phyloP scores from a whole-genome alignment of 768 basidiomycete genomes.

The Butyriboletus loyo region DNA sequence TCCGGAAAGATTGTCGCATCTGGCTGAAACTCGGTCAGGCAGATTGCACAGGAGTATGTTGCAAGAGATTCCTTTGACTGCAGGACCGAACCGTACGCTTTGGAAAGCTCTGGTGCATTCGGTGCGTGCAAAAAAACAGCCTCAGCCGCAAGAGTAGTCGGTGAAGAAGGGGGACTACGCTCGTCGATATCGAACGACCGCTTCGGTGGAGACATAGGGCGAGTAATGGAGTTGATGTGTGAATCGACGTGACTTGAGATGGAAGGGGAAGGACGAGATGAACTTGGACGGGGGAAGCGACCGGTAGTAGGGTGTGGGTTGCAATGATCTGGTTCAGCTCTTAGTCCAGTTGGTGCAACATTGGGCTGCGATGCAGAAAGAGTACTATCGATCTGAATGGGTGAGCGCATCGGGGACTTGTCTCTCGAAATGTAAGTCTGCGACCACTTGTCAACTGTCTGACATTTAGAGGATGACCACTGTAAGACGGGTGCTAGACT shows the following conservation, averaged over 20 bases:
- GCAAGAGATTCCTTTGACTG: slow-evolving; percentile 74
- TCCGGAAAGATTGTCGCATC: slow-evolving; percentile 88
- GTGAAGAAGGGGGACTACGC: slow-evolving; percentile 24
- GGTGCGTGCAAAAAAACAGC: slow-evolving; percentile 61
- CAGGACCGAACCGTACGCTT: slow-evolving; percentile 81
- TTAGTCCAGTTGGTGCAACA: slow-evolving; percentile 5
- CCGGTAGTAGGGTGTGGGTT: slow-evolving; percentile 18
- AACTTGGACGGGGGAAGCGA: slow-evolving; percentile 51
- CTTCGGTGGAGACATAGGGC: slow-evolving; percentile 60
- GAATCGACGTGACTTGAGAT: slow-evolving; percentile 51
- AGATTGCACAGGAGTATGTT: slow-evolving; percentile 66
- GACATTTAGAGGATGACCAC: slow-evolving; percentile 48
- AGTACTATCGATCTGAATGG: slow-evolving; percentile 20
- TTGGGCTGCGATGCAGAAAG: slow-evolving; percentile 11
- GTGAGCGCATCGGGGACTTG: slow-evolving; percentile 41
- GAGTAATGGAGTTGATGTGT: slow-evolving; percentile 55
- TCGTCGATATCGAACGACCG: slow-evolving; percentile 25
- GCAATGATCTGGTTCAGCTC: slow-evolving; percentile 2
- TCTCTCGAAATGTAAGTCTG: slow-evolving; percentile 69
- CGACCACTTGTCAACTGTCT: slow-evolving; percentile 68
- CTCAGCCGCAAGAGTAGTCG: slow-evolving; percentile 50
- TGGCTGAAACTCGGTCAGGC: slow-evolving; percentile 63
- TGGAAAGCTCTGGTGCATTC: slow-evolving; percentile 62
- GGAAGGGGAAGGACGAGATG: slow-evolving; percentile 30
- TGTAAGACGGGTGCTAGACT: slow-evolving; percentile 61